Conservation (phyloP, 1,284 basidiomycete species). For the Schizophyllum commune region DNA sequence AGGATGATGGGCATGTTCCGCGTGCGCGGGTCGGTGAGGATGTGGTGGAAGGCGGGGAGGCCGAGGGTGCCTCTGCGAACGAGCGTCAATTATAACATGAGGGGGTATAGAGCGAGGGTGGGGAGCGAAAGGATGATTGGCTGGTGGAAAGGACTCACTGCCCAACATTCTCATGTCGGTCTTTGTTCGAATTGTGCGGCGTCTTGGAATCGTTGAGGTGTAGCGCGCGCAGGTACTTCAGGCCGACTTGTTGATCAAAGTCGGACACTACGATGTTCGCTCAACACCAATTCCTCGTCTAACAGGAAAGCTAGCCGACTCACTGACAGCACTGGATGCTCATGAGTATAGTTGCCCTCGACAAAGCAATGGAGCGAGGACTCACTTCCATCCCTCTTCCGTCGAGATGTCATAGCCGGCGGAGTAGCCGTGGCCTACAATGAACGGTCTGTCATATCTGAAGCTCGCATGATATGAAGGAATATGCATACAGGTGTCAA, state of each 20-base stretch:
- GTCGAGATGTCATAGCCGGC: constrained; percentile 65
- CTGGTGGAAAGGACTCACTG: constrained; percentile 45
- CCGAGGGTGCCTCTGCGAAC: constrained; percentile 55
- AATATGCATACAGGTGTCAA: constrained; percentile 75
- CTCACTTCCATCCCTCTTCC: constrained; percentile 58
- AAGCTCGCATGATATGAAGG: neutral
- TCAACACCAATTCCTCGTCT: neutral
- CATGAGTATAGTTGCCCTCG: neutral
- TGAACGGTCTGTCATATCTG: neutral
- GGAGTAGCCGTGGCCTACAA: constrained; percentile 33
- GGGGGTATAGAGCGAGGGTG: neutral
- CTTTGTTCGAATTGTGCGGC: constrained; percentile 55
- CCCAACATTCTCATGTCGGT: constrained; percentile 82
- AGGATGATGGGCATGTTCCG: constrained; percentile 72
- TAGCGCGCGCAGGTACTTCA: constrained; percentile 70
- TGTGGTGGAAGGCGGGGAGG: constrained; percentile 54
- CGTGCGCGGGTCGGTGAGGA: constrained; percentile 65
- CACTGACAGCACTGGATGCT: neutral
- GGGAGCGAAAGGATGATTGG: neutral
- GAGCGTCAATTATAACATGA: neutral
- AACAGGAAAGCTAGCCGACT: neutral
- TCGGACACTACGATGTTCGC: constrained; percentile 33
- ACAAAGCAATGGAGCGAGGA: constrained; percentile 12
- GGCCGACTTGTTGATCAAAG: constrained; percentile 64
- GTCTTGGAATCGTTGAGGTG: constrained; percentile 83